Conservation (phyloP, 495 filamentous ascomycete genomes). For the Astrothelium subdiscretum region DNA sequence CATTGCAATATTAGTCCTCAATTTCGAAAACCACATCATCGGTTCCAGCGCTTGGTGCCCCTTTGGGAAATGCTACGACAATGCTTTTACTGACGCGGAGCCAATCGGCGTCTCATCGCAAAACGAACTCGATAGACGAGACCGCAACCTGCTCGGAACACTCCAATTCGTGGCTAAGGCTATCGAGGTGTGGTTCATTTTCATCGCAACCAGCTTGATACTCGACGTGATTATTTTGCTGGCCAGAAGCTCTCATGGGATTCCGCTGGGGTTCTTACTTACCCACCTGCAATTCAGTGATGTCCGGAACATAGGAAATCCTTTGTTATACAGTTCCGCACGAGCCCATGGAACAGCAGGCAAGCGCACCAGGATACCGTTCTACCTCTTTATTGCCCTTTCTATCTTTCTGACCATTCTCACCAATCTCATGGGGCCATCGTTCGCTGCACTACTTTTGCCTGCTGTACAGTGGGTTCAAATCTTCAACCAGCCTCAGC, state of each 20-base stretch:
- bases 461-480: constrained; percentile 15
- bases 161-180: constrained; percentile 23
- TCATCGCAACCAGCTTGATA: constrained; percentile 19
- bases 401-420: constrained; percentile 16
- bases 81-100: neutral
- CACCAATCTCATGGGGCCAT: constrained; percentile 22
- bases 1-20: constrained; percentile 15
- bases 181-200: constrained; percentile 22
- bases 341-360: neutral
- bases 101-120: constrained; percentile 8
- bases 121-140: constrained; percentile 11
- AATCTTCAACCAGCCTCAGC: neutral
- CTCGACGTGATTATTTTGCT: constrained; percentile 18
- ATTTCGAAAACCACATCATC: constrained; percentile 15
- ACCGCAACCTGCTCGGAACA: constrained; percentile 17
- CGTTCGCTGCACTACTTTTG: constrained; percentile 18
- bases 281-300: constrained; percentile 20
- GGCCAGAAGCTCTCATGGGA: constrained; percentile 12
- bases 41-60: constrained; percentile 20
- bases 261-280: constrained; percentile 20
- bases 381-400: constrained; percentile 15
- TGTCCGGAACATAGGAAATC: constrained; percentile 15
- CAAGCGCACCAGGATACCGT: constrained; percentile 5
- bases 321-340: constrained; percentile 14
- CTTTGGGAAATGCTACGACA: constrained; percentile 5